These are phyloP conservation scores for Rhizomucor miehei DNA, from an alignment of 371 early-diverging fungal species.

Conservation along the genomic window DNA sequence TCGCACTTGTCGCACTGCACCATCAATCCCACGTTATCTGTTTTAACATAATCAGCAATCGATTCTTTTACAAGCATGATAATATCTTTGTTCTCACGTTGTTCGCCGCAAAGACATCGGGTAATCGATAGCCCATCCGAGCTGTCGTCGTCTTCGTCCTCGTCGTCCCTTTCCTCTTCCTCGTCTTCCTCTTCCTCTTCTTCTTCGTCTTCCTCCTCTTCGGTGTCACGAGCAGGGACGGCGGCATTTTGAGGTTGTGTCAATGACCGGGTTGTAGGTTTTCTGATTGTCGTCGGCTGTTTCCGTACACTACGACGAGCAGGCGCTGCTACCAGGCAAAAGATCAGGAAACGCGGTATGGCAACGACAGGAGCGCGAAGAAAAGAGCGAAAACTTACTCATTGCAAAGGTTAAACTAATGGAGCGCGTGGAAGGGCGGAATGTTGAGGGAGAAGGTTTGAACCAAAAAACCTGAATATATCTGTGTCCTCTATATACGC, in stretches of 20 bases:
- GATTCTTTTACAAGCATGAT: neutral
- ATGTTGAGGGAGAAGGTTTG: slow-evolving; percentile 2
- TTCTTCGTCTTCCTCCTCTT: neutral
- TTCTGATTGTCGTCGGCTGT: slow-evolving; percentile 11
- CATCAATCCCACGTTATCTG: slow-evolving; percentile 78
- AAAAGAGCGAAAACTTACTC: slow-evolving; percentile 14
- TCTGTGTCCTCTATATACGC: too few relatives aligned
- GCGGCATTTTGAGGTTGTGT: slow-evolving; percentile 4
- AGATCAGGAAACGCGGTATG: neutral
- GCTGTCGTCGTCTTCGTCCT: slow-evolving; percentile 29
- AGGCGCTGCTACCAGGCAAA: slow-evolving; percentile 7
- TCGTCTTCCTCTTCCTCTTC: slow-evolving; percentile 5
- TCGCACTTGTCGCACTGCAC: slow-evolving; percentile 88
- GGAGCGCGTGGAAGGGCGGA: neutral
- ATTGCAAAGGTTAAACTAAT: neutral
- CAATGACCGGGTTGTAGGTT: slow-evolving; percentile 12
- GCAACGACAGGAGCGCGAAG: neutral
- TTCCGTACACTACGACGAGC: slow-evolving; percentile 22
- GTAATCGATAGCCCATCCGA: slow-evolving; percentile 74
- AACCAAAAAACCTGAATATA: neutral
- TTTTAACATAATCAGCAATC: neutral
- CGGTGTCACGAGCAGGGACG: neutral
- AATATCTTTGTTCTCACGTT: slow-evolving; percentile 47
- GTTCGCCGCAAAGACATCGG: slow-evolving; percentile 78
- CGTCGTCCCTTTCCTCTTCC: slow-evolving; percentile 11